phyloP scores from a whole-genome alignment of 345 rosid genomes.

The Dovyalis caffra region DNA sequence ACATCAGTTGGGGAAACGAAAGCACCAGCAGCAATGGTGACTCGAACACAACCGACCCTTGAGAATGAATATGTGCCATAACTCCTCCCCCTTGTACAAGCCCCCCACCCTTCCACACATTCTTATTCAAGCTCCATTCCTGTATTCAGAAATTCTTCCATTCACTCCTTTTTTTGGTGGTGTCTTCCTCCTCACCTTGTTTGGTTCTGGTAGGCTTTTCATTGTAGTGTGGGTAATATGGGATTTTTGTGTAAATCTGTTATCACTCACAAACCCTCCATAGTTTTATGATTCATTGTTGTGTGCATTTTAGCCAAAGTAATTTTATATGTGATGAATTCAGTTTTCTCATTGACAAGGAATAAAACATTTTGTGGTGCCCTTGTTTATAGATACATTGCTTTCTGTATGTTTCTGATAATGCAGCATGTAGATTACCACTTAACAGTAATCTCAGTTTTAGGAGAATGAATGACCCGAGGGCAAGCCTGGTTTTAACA shows the following conservation, averaged over 20 bases:
- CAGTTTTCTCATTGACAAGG: slow-evolving; percentile 41
- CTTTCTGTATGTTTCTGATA: slow-evolving; percentile 3
- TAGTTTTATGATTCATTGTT: slow-evolving; percentile 53
- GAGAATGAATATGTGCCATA: slow-evolving; percentile 84
- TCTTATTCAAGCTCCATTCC: slow-evolving; percentile 38
- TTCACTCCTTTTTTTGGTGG: slow-evolving; percentile 42
- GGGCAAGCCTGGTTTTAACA: not conserved
- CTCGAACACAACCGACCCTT: slow-evolving; percentile 84
- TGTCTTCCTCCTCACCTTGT: slow-evolving; percentile 22
- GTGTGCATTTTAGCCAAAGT: slow-evolving; percentile 39
- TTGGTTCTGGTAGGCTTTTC: slow-evolving; percentile 27
- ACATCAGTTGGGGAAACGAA: slow-evolving; percentile 73
- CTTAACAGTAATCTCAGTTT: not conserved
- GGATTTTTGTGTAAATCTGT: slow-evolving; percentile 37
- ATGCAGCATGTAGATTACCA: not conserved
- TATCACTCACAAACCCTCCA: slow-evolving; percentile 19
- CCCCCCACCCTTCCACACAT: slow-evolving; percentile 25
- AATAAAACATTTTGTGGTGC: slow-evolving; percentile 39
- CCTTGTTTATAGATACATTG: not conserved
- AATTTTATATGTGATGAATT: slow-evolving; percentile 46
- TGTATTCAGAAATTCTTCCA: slow-evolving; percentile 45
- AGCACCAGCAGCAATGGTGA: slow-evolving; percentile 79
- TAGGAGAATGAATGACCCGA: not conserved
- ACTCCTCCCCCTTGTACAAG: slow-evolving; percentile 27
- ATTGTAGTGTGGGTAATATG: slow-evolving; percentile 41